A percentile compares a stretch with the other conserved stretches of the same genome.
These are phyloP conservation scores for Candida railenensis DNA, from an alignment of 805 yeast genomes.

Conservation along the genomic window DNA sequence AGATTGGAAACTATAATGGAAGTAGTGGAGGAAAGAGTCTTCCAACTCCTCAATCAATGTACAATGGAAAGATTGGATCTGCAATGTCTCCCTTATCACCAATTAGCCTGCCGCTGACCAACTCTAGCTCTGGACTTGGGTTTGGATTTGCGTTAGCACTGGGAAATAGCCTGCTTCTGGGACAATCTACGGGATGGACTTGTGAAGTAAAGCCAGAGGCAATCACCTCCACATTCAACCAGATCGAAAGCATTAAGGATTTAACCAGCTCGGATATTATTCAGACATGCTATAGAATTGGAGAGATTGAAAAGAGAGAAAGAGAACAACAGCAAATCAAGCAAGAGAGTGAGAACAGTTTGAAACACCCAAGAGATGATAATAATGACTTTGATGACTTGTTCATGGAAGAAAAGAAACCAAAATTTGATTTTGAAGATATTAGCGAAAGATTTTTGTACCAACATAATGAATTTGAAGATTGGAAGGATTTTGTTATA, in stretches of 20 bases:
- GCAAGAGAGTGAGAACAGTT: not conserved
- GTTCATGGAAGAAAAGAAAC: slow-evolving; percentile 37
- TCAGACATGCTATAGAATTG: slow-evolving; percentile 19
- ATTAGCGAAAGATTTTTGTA: slow-evolving; percentile 9
- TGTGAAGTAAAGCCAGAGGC: slow-evolving; percentile 47
- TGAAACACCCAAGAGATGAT: slow-evolving; percentile 22
- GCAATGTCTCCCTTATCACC: slow-evolving; percentile 41
- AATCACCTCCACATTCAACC: slow-evolving; percentile 46
- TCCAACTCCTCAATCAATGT: slow-evolving; percentile 12
- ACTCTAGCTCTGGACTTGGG: slow-evolving; percentile 13
- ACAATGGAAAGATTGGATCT: slow-evolving; percentile 3
- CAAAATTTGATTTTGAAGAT: slow-evolving; percentile 16
- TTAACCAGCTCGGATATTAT: slow-evolving; percentile 25
- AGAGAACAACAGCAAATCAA: not conserved
- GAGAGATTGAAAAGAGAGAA: slow-evolving; percentile 7
- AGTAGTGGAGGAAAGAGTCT: slow-evolving; percentile 13
- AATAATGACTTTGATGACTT: slow-evolving; percentile 32
- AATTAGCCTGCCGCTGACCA: slow-evolving; percentile 4
- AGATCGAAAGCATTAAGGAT: slow-evolving; percentile 37
- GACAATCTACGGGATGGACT: too few relatives aligned
- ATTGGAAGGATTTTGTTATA: slow-evolving; percentile 30
- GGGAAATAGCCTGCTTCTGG: too few relatives aligned
- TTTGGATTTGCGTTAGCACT: too few relatives aligned
- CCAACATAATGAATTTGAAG: slow-evolving; percentile 35
- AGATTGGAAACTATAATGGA: slow-evolving; percentile 12